Base-by-base conservation (phyloP, 352 stramenopile species). In the Phytophthora hibernalis region DNA sequence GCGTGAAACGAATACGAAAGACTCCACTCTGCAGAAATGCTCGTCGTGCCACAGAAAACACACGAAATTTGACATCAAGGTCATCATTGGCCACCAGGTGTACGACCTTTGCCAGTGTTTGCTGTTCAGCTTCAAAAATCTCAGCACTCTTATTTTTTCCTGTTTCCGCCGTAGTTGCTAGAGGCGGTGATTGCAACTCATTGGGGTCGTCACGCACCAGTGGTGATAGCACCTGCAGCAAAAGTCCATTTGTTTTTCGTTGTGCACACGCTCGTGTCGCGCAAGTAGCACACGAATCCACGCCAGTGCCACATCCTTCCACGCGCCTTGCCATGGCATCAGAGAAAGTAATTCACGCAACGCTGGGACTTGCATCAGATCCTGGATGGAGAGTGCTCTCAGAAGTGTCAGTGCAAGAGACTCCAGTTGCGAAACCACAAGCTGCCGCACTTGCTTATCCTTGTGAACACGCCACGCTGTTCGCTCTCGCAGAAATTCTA, bases 61-160 rank as follows among this genome's bases (percentile, higher is more conserved):
- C 81, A 16, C 74, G 68, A 54, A 86, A 90, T 42, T 82, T 76
- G 35, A 74, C 59, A 18, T 89, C 74, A 7, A 90, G 42, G 76
- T 85, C 83, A 83, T 89, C 48, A 74, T 96, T 76, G 85, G 83
- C 20, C 20, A 99, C 77, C n/a, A 99, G 66, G 65, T 99, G 93
- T 16, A 99, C 72, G 6, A 99, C 64, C 55, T 97, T 97, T 15
- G 95, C 92, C 21, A 99, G 81, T 13, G 97, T 76, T 16, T 89
- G 74, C 64, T 98, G 92, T 62, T 99, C 96, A 30, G 80, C 55
- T 67, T 92, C 89, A 65, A 95, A 91, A 5, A 76, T 80, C 69
- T 89, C 66, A 11, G 45, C 50, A 24, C 51, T 69, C 33, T 60
- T 77, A 31, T 26, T 61, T 24, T 60, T 68, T 37, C 38, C 56